Percentiles rank a stretch among this genome's conserved stretches.
phyloP scores from a whole-genome alignment of 129 eudicot species.

The Kitagawia praeruptora region DNA sequence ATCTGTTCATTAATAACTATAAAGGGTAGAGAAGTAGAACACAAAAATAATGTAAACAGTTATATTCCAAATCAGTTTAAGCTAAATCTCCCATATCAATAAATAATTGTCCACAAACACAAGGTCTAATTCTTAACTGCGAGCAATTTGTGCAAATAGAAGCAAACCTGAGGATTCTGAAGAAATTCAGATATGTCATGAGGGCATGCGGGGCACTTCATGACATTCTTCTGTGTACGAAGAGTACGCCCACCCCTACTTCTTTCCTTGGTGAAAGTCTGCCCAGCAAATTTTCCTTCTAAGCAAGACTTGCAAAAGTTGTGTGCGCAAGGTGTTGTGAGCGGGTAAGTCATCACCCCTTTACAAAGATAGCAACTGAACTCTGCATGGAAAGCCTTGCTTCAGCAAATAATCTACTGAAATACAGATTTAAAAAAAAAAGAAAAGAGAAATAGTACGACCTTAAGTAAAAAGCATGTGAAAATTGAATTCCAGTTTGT shows the following conservation, averaged over 20 bases:
- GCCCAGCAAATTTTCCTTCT: constrained; percentile 53
- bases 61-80: neutral
- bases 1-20: neutral
- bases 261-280: constrained; percentile 38
- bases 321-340: constrained; percentile 70
- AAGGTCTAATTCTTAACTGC: neutral
- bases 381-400: constrained; percentile 22
- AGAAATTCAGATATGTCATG: constrained; percentile 49
- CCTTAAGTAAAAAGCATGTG: neutral
- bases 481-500: neutral
- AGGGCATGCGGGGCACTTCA: constrained; percentile 52
- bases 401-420: neutral
- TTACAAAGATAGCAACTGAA: constrained; percentile 46
- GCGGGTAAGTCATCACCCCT: constrained; percentile 39
- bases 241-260: constrained; percentile 38
- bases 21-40: neutral
- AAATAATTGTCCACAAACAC: neutral
- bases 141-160: neutral
- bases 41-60: neutral
- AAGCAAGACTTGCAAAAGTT: constrained; percentile 63
- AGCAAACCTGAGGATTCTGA: constrained; percentile 48
- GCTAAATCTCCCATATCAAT: neutral
- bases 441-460: neutral
- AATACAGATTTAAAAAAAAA: neutral
- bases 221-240: constrained; percentile 47